Evolutionary conservation across 176 grass and related monocot genomes (phyloP).

Genomic region (Urochloa ruziziensis): DNA sequence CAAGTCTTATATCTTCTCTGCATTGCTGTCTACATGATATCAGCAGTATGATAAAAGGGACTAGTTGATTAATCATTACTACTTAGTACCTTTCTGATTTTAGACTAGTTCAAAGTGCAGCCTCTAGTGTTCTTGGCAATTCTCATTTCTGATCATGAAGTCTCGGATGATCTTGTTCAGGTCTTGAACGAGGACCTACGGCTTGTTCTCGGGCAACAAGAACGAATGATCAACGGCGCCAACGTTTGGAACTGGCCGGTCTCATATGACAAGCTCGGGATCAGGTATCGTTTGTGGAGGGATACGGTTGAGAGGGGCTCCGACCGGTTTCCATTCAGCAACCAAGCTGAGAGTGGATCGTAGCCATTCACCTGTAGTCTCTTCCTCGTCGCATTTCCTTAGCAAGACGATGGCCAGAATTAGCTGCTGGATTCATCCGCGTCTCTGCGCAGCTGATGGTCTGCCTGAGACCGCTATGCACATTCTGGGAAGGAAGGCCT

Average conservation of each 20-base stretch:
- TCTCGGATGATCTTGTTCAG: conserved; percentile 32
- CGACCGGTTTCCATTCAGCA: conserved; percentile 61
- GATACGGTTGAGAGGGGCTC: conserved; percentile 63
- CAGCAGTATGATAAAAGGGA: not conserved
- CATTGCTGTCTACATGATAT: not conserved
- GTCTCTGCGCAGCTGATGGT: conserved; percentile 2
- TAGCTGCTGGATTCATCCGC: not conserved
- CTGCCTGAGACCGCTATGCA: not conserved
- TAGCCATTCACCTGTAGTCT: conserved; percentile 36
- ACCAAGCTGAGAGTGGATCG: conserved; percentile 50
- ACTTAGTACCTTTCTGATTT: not conserved
- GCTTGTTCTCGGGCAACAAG: conserved; percentile 87
- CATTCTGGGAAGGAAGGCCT: conserved; percentile 17
- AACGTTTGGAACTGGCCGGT: conserved; percentile 91
- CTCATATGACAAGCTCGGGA: conserved; percentile 89
- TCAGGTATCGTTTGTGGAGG: conserved; percentile 84
- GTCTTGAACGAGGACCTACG: conserved; percentile 95
- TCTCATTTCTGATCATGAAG: conserved; percentile 4
- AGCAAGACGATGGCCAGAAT: conserved; percentile 21
- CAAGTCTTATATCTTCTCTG: conserved; percentile 4
- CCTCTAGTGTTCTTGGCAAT: not conserved
- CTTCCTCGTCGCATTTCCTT: conserved; percentile 35
- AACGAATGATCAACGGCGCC: conserved; percentile 87
- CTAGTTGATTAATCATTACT: not conserved
- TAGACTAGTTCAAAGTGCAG: no score